Evolutionary conservation across 2,329 filamentous ascomycete species (phyloP), one percentile per base, ranked within the genome.

Genomic region (Peltaster fructicola): DNA sequence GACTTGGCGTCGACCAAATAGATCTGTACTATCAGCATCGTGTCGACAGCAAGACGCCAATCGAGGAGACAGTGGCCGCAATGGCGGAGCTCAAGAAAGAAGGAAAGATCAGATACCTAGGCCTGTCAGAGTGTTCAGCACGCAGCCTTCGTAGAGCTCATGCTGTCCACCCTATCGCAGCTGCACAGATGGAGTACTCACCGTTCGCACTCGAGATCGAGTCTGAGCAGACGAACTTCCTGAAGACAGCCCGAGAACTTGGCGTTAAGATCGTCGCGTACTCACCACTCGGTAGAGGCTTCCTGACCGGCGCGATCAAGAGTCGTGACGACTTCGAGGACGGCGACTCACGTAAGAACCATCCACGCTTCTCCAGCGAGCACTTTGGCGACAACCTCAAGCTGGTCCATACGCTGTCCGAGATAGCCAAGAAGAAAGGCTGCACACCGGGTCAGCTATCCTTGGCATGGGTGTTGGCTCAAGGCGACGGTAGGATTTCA

Each of bases 171-270:
- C 60, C 53, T 5, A 59, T 70, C 26, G 45, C 54, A 4, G 58
- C 56, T 6, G 56, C 61, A n/a, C 61, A 69, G 44, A 51, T 63
- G 23, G 63, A 66, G 35, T 66, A 61, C 41, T 58, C 51, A 3
- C 52, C 56, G 1, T 65, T 63, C 35, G 48, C 48, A 1, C 42
- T 53, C 5, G 59, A 63, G 19, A 63, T 67, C 20, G 63, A 68
- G 31, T 43, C 41, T 0, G 35, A 35, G 31, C 48, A 30, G 25
- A 51, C 47, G 3, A 34, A 54, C 18, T 39, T 63, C 10, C 44
- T 60, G 4, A 42, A 49, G 13, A 52, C 58, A 2, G 56, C 54
- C 28, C 52, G 57, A 3, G 57, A 63, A 33, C 51, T 65, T 5
- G 62, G 54, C 4, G 45, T 56, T 5, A 45, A 50, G 16, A 34